Evolutionary conservation across 345 rosid genomes (phyloP).

Genomic region (Brassica napus): DNA sequence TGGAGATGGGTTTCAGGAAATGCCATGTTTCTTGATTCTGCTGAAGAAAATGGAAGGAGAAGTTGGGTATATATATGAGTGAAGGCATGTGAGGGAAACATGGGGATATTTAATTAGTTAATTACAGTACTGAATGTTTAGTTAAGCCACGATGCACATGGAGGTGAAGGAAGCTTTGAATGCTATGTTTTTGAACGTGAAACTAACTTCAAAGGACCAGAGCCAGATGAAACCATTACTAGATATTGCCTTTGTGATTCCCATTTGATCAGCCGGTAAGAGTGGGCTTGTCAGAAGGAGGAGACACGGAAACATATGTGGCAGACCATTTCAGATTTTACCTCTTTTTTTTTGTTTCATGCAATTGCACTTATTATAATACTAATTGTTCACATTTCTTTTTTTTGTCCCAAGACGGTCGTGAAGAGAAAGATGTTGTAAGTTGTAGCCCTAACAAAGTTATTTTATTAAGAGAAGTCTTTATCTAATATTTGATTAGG

Average conservation of each 20-base stretch:
- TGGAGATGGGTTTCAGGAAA: slow-evolving; percentile 26
- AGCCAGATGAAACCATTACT: slow-evolving; percentile 22
- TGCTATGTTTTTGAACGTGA: slow-evolving; percentile 35
- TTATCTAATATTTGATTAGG: slow-evolving; percentile 8
- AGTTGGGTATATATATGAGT: slow-evolving; percentile 30
- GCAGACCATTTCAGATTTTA: slow-evolving; percentile 25
- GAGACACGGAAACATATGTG: slow-evolving; percentile 36
- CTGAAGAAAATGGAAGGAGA: slow-evolving; percentile 27
- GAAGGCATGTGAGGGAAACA: slow-evolving; percentile 37
- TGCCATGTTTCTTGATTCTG: slow-evolving; percentile 33
- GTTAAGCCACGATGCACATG: slow-evolving; percentile 41
- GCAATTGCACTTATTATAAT: slow-evolving; percentile 11
- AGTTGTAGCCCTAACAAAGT: slow-evolving; percentile 1
- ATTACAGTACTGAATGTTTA: slow-evolving; percentile 25
- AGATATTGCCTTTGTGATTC: slow-evolving; percentile 28
- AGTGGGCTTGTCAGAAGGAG: slow-evolving; percentile 36
- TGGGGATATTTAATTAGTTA: slow-evolving; percentile 23
- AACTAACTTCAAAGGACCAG: slow-evolving; percentile 18
- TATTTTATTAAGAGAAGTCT: neutral
- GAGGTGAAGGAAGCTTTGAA: slow-evolving; percentile 35
- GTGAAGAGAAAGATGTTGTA: slow-evolving; percentile 1
- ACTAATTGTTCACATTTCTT: slow-evolving; percentile 8
- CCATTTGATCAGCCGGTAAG: slow-evolving; percentile 20
- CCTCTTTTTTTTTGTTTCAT: slow-evolving; percentile 23
- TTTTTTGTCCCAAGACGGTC: slow-evolving; percentile 31